A percentile compares a stretch with the other conserved stretches of the same genome.
These are phyloP conservation scores for Daldinia childiae DNA, from an alignment of 495 filamentous ascomycete genomes.

Conservation along the genomic window DNA sequence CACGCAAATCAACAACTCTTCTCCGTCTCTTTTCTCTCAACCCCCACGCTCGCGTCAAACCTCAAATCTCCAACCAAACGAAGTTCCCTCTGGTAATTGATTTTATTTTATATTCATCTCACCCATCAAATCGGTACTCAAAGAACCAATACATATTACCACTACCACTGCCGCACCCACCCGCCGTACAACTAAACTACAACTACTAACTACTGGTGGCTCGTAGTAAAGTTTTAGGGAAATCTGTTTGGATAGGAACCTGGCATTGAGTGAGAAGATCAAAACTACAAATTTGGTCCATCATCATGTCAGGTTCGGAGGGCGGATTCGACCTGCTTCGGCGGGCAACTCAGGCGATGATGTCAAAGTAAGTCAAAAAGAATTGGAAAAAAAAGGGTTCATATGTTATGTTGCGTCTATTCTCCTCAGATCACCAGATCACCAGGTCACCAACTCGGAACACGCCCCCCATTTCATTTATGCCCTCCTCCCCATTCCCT, in stretches of 20 bases:
- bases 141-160: neutral
- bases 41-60: slow-evolving; percentile 42
- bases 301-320: slow-evolving; percentile 49
- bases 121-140: neutral
- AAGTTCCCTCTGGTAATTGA: slow-evolving; percentile 21
- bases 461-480: slow-evolving; percentile 12
- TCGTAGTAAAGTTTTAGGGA: slow-evolving; percentile 23
- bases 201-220: slow-evolving; percentile 20
- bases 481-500: neutral
- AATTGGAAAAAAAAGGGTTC: slow-evolving; percentile 6
- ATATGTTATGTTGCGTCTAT: slow-evolving; percentile 3
- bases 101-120: slow-evolving; percentile 18
- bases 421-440: slow-evolving; percentile 6
- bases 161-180: neutral
- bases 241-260: slow-evolving; percentile 41
- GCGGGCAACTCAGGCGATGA: slow-evolving; percentile 66
- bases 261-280: slow-evolving; percentile 41
- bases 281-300: slow-evolving; percentile 31
- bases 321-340: slow-evolving; percentile 61
- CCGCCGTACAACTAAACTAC: too few species aligned
- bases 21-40: slow-evolving; percentile 15
- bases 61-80: slow-evolving; percentile 41
- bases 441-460: slow-evolving; percentile 2
- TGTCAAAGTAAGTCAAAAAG: slow-evolving; percentile 62
- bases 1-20: slow-evolving; percentile 41